Conservation (phyloP, 805 yeast genomes). For the Blastobotrys terrestris region DNA sequence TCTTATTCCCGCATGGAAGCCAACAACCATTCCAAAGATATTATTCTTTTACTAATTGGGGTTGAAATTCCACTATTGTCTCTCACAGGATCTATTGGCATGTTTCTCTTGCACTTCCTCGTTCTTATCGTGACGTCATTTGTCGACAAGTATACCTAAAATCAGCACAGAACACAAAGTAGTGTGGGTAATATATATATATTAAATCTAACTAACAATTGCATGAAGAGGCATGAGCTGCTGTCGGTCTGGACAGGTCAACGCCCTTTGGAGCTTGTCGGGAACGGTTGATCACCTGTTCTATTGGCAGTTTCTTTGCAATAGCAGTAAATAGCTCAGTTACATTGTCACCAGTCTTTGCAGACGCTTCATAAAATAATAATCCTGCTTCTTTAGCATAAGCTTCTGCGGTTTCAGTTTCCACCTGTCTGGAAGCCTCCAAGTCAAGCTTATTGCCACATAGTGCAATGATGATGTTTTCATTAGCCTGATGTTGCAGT, state of each 20-base stretch:
- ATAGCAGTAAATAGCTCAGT: constrained; percentile 39
- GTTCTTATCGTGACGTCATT: neutral
- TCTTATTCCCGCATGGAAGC: neutral
- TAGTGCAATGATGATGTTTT: constrained; percentile 68
- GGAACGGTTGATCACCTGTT: constrained; percentile 25
- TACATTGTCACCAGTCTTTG: constrained; percentile 65
- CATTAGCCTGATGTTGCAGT: constrained; percentile 74
- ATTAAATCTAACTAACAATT: constrained; percentile 26
- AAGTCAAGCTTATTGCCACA: constrained; percentile 86
- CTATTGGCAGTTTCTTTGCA: constrained; percentile 44
- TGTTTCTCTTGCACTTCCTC: neutral
- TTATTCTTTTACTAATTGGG: constrained; percentile 4
- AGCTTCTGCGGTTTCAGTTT: constrained; percentile 36
- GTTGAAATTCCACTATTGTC: constrained; percentile 8
- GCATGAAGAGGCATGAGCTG: constrained; percentile 26
- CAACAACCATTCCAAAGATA: neutral
- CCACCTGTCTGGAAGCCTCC: constrained; percentile 40
- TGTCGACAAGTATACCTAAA: neutral
- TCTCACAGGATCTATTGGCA: neutral
- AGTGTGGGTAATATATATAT: no score
- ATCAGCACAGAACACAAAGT: no score
- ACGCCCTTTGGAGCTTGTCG: constrained; percentile 29
- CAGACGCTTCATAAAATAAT: constrained; percentile 54
- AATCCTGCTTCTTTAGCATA: constrained; percentile 52
- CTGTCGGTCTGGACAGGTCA: constrained; percentile 25